phyloP scores from a whole-genome alignment of 805 yeast species.

The Suhomyces prunicola region DNA sequence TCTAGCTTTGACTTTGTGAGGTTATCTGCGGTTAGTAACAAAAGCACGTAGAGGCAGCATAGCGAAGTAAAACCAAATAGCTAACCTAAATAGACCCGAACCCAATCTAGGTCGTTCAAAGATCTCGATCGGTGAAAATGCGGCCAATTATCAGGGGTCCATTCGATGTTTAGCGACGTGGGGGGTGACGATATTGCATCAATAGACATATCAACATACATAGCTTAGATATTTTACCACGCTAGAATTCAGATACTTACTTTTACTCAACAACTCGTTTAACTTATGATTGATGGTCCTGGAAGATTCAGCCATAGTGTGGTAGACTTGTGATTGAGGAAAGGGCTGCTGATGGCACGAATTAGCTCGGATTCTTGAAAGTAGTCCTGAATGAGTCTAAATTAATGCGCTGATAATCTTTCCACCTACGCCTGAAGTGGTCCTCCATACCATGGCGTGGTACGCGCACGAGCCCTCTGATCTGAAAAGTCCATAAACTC shows the following conservation, averaged over 20 bases:
- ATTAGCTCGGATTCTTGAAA: not conserved
- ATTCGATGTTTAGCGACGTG: too few species aligned
- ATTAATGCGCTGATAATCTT: not conserved
- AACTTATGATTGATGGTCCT: slow-evolving; percentile 43
- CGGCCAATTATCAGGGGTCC: not conserved
- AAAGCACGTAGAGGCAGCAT: not conserved
- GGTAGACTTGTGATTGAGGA: not conserved
- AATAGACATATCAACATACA: not conserved
- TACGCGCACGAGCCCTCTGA: not conserved
- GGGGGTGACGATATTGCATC: not conserved
- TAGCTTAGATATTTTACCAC: not conserved
- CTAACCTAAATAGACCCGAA: too few species aligned
- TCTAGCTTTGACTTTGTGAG: slow-evolving; percentile 31
- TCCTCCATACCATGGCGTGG: not conserved
- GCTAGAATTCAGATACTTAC: slow-evolving; percentile 15
- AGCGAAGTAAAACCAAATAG: not conserved
- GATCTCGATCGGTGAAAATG: not conserved
- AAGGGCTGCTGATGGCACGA: not conserved
- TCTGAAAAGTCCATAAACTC: not conserved
- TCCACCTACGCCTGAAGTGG: not conserved
- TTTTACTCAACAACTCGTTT: slow-evolving; percentile 40
- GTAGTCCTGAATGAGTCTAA: not conserved
- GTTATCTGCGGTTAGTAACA: slow-evolving; percentile 19
- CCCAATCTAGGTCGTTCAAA: too few species aligned
- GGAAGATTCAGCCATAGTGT: slow-evolving; percentile 36